phyloP scores from a whole-genome alignment of 176 grass and related monocot genomes.

The barley (Hordeum vulgare) region DNA sequence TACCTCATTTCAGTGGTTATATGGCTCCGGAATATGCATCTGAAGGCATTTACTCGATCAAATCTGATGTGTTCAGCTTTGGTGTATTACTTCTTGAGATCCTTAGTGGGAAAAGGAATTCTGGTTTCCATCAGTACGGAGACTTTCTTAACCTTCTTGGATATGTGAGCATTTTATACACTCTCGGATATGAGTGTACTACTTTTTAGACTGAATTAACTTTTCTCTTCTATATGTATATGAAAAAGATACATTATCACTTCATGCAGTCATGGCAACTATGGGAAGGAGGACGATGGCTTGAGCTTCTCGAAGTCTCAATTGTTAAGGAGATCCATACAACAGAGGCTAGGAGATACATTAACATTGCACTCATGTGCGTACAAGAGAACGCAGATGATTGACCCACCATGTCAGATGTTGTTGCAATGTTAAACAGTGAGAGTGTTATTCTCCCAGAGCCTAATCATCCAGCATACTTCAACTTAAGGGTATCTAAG shows the following conservation, averaged over 20 bases:
- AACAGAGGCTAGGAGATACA: not conserved
- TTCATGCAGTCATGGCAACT: slow-evolving; percentile 19
- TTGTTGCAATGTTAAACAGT: slow-evolving; percentile 1
- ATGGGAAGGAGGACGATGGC: not conserved
- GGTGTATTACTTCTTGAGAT: slow-evolving; percentile 42
- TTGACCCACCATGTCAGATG: slow-evolving; percentile 25
- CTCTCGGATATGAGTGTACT: rapidly evolving
- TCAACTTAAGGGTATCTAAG: slow-evolving; percentile 8
- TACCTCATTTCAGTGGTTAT: not conserved
- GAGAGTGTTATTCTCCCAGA: not conserved
- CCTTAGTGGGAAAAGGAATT: slow-evolving; percentile 28
- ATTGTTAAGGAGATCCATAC: not conserved
- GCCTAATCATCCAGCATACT: slow-evolving; percentile 24
- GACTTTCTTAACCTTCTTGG: slow-evolving; percentile 29
- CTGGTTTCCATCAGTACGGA: slow-evolving; percentile 1
- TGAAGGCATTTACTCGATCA: slow-evolving; percentile 29
- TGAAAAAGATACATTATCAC: not conserved
- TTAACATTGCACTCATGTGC: slow-evolving; percentile 19
- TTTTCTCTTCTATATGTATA: not conserved
- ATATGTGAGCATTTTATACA: slow-evolving; percentile 11
- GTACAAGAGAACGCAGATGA: slow-evolving; percentile 19
- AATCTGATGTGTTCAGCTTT: slow-evolving; percentile 39
- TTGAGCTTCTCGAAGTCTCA: slow-evolving; percentile 4
- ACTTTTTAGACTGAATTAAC: not conserved
- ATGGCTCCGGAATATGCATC: slow-evolving; percentile 35